Evolutionary conservation across 2,329 filamentous ascomycete species (phyloP).

Genomic region (Ascochyta koolunga): DNA sequence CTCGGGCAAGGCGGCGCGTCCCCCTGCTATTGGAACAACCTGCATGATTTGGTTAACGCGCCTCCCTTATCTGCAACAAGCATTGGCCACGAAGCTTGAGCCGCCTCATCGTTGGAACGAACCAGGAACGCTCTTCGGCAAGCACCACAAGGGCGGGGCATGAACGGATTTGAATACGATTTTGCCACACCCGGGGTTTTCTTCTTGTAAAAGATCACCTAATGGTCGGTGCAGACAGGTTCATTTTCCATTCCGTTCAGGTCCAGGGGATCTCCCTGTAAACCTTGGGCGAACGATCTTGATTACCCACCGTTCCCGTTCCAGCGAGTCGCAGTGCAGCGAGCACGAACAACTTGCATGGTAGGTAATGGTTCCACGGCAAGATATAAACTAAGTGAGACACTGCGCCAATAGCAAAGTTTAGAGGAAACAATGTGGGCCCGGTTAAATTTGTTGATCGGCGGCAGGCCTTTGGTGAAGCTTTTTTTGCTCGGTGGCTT

Average conservation of each 20-base stretch:
- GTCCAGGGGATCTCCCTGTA: too few relatives aligned
- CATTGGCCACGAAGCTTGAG: slow-evolving; percentile 31
- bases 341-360: background rate
- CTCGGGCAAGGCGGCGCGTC: too few relatives aligned
- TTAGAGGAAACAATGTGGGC: slow-evolving; percentile 3
- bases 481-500: slow-evolving; percentile 18
- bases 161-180: too few relatives aligned
- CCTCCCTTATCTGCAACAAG: slow-evolving; percentile 27
- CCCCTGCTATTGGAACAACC: slow-evolving; percentile 6
- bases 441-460: slow-evolving; percentile 16
- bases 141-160: too few relatives aligned
- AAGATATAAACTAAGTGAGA: background rate
- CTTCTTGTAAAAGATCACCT: too few relatives aligned
- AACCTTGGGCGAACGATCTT: background rate
- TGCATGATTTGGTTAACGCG: slow-evolving; percentile 26
- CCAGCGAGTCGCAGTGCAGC: background rate
- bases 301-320: slow-evolving; percentile 5
- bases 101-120: slow-evolving; percentile 3
- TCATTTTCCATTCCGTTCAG: too few relatives aligned
- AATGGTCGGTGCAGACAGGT: too few relatives aligned
- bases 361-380: too few relatives aligned
- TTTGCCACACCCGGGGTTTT: too few relatives aligned
- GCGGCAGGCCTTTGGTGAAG: slow-evolving; percentile 26
- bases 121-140: slow-evolving; percentile 1
- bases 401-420: slow-evolving; percentile 8